Evolutionary conservation across 768 basidiomycete genomes (phyloP).

Genomic region (Mycena vulgaris): DNA sequence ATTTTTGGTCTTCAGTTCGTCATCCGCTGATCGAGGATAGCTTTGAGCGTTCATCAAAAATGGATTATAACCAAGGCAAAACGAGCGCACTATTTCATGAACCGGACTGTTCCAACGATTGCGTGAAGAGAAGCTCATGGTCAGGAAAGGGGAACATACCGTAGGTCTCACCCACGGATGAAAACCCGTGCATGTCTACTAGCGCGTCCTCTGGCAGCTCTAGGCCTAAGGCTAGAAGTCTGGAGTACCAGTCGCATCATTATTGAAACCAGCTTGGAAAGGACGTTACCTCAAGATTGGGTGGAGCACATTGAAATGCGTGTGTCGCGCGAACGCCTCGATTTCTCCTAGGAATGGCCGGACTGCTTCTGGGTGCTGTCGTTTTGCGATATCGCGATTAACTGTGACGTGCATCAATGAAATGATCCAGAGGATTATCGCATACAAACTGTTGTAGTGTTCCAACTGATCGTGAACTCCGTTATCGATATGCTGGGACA

Average conservation of each 20-base stretch:
- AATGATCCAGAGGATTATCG: neutral
- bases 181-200: conserved; percentile 63
- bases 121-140: neutral
- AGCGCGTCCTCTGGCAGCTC: conserved; percentile 70
- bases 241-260: neutral
- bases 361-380: conserved; percentile 64
- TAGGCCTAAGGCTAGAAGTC: conserved; percentile 66
- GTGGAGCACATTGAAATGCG: conserved; percentile 67
- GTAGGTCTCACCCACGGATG: conserved; percentile 58
- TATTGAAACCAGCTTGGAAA: no score
- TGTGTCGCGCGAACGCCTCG: conserved; percentile 63
- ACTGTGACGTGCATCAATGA: conserved; percentile 54
- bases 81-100: conserved; percentile 74
- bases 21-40: conserved; percentile 65
- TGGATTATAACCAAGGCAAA: neutral
- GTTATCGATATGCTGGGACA: conserved; percentile 68
- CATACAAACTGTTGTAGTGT: conserved; percentile 69
- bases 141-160: conserved; percentile 45
- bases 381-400: conserved; percentile 63
- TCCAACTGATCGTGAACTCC: conserved; percentile 78
- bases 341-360: conserved; percentile 70
- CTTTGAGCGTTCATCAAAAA: conserved; percentile 44
- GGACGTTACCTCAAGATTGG: conserved; percentile 58
- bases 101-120: conserved; percentile 59
- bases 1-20: conserved; percentile 65